Percentiles rank a stretch among this genome's conserved stretches.
Evolutionary conservation across 305 asterid genomes (phyloP).

Genomic region (Fraxinus latifolia): DNA sequence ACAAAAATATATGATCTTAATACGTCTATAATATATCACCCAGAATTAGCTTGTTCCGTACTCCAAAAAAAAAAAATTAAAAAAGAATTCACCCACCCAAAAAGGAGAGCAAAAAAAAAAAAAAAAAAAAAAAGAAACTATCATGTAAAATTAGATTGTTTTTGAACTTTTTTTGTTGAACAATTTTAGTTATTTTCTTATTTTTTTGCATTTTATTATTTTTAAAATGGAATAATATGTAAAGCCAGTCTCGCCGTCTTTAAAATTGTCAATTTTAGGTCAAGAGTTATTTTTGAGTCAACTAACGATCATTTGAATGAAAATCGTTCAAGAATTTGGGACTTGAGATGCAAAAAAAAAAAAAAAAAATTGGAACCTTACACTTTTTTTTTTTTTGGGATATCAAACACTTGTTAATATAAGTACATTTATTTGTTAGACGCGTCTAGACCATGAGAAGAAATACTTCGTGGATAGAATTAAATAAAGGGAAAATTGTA

Average conservation of each 20-base stretch:
- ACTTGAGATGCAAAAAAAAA: neutral
- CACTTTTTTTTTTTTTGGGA: neutral
- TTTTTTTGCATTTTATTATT: too few species aligned
- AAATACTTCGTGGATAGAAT: neutral
- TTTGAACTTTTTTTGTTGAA: too few species aligned
- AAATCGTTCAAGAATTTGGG: neutral
- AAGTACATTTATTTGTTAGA: neutral
- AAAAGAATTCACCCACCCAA: too few species aligned
- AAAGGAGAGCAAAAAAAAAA: too few species aligned
- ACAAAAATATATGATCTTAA: neutral
- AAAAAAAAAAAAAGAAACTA: too few species aligned
- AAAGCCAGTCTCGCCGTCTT: neutral
- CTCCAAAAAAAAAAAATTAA: too few species aligned
- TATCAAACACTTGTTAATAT: neutral
- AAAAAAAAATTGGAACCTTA: neutral
- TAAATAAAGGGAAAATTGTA: neutral
- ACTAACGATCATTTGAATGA: neutral
- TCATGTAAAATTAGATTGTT: too few species aligned
- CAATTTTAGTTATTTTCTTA: too few species aligned
- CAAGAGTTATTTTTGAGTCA: neutral
- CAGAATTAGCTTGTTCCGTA: too few species aligned
- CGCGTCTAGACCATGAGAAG: neutral
- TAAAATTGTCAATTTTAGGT: neutral
- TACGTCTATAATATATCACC: neutral
- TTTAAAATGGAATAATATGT: neutral